phyloP scores from a whole-genome alignment of 345 rosid species.

The Citrus trifoliata region DNA sequence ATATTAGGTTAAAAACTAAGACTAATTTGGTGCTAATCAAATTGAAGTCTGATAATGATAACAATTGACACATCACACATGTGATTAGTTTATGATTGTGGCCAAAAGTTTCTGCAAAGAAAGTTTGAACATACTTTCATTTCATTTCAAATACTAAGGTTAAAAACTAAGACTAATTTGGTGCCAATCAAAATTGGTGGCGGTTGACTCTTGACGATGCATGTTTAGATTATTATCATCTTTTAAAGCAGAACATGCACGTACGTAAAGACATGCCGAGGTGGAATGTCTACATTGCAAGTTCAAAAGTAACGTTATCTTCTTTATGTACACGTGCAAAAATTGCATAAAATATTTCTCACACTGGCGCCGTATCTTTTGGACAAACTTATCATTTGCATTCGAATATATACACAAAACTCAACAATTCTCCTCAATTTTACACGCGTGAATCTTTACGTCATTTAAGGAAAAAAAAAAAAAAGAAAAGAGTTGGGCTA shows the following conservation, averaged over 20 bases:
- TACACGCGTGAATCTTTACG: too few species aligned
- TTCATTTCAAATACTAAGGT: too few species aligned
- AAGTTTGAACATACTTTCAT: neutral
- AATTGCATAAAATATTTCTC: neutral
- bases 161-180: neutral
- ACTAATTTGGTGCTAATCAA: neutral
- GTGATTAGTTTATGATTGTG: too few species aligned
- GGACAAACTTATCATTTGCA: neutral
- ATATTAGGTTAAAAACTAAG: too few species aligned
- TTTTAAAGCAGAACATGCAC: neutral
- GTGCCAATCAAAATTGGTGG: neutral
- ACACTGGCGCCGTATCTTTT: neutral
- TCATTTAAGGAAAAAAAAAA: too few species aligned
- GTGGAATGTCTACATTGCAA: constrained; percentile 22
- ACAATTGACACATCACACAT: too few species aligned
- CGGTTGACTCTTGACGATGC: neutral
- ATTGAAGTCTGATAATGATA: neutral
- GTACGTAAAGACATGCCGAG: neutral
- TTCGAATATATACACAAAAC: neutral
- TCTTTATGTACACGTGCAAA: neutral
- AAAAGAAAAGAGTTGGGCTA: too few species aligned
- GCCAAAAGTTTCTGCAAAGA: neutral
- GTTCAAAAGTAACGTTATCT: neutral
- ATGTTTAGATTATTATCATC: neutral
- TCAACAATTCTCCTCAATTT: neutral